These are phyloP conservation scores for Fusarium papillatum DNA, from an alignment of 2,329 filamentous ascomycete genomes.

Conservation along the genomic window DNA sequence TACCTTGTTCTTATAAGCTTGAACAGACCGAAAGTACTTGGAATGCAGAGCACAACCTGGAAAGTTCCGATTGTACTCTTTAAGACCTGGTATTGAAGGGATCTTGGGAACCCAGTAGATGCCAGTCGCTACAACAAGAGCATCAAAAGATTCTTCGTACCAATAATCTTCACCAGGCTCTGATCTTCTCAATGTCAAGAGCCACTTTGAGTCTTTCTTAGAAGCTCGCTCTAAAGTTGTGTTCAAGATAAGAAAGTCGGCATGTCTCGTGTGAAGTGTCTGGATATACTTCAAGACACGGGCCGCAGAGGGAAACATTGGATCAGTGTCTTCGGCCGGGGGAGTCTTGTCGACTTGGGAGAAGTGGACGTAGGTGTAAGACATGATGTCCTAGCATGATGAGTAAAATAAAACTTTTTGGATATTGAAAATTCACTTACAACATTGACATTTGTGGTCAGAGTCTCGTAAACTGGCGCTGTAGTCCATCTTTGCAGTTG, in stretches of 20 bases:
- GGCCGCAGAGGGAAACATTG: constrained; percentile 8
- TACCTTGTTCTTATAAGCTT: constrained; percentile 40
- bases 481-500: constrained; percentile 3
- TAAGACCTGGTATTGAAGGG: constrained; percentile 56
- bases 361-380: constrained; percentile 64
- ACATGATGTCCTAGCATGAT: background rate
- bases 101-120: constrained; percentile 57
- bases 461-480: constrained; percentile 61
- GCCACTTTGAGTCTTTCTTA: constrained; percentile 60
- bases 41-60: constrained; percentile 56
- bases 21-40: constrained; percentile 53
- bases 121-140: constrained; percentile 55
- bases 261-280: background rate
- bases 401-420: background rate
- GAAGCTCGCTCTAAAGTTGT: constrained; percentile 70
- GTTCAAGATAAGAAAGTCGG: constrained; percentile 52
- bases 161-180: constrained; percentile 52
- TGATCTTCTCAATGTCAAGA: constrained; percentile 61
- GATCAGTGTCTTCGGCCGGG: background rate
- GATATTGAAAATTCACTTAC: background rate
- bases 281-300: constrained; percentile 52
- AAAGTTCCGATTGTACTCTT: constrained; percentile 52
- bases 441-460: constrained; percentile 70
- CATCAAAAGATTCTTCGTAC: constrained; percentile 57
- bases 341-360: constrained; percentile 45